These are phyloP conservation scores for Castanea crenata DNA, from an alignment of 306 rosid genomes.

Conservation along the genomic window DNA sequence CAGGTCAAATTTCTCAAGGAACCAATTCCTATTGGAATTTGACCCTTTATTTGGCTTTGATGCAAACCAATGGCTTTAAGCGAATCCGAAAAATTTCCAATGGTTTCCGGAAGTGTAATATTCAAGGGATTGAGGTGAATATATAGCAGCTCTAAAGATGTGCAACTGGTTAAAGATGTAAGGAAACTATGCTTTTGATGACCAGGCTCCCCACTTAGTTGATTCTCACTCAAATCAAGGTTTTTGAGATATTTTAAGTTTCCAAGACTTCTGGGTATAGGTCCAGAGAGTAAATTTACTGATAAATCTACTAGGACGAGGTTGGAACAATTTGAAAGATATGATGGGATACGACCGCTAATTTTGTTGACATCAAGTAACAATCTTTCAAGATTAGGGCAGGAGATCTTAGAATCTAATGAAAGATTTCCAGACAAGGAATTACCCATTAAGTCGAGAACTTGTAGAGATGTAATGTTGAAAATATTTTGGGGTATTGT, in stretches of 20 bases:
- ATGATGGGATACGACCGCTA: background rate
- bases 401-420: background rate
- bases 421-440: background rate
- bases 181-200: no score
- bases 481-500: background rate
- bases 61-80: background rate
- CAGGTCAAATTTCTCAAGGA: no score
- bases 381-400: no score
- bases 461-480: background rate
- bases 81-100: background rate
- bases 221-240: no score
- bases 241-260: no score
- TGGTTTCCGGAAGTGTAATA: background rate
- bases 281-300: background rate
- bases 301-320: rapidly evolving
- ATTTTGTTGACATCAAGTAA: no score
- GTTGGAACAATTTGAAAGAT: background rate
- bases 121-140: background rate
- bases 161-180: no score
- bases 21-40: no score
- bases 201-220: no score
- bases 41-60: no score
- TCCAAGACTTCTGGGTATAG: background rate
- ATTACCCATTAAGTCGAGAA: background rate
- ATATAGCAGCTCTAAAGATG: background rate